Base-by-base conservation (phyloP, 768 basidiomycete species). In the Collybia nuda region DNA sequence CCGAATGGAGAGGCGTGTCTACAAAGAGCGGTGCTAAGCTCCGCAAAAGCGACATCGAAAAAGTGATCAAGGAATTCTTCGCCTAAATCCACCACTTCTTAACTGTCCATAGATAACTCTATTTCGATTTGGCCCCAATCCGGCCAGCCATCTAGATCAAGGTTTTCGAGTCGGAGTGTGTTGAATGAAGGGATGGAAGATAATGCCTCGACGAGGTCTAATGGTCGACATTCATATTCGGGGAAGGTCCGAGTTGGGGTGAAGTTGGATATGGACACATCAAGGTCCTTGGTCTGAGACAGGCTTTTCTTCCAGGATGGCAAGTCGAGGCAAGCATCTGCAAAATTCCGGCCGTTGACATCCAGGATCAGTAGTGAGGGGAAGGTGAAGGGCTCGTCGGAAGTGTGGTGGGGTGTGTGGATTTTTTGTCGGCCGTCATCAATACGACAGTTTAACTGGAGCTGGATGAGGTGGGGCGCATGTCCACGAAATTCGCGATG, bases 311-410 rank as follows among this genome's bases (percentile, higher is more conserved):
- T 26, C 24, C 24, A 26, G 24, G 24, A 26, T 7, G 37, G 37
- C 6, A 39, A n/a, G n/a, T 39, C 19, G 37, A 39, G n/a, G 37
- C 37, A 39, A n/a, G 43, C 43, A 28, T 44, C 17, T 9, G 26
- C n/a, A 39, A 62, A 58, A 40, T 62, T 62, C 9, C 55, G 47
- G 14, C 59, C 59, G 43, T 60, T 57, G 14, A 62, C 46, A 14
- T 52, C 51, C 23, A 62, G 56, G 52, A 24, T 52, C 51, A 7
- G 14, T 6, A 39, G 39, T 19, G 28, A 15, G 24, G 24, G 24
- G 7, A 26, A 26, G 24, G 24, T 26, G 24, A 26, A 7, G 24
- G 24, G 7, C 7, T 26, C 24, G 24, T 26, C 4, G 24, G 24
- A 26, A 7, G 24, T 26, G 24, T 26, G 24, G 24, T 26, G 7